These are phyloP conservation scores for Cicer arietinum DNA, from an alignment of 306 rosid species.

Conservation along the genomic window DNA sequence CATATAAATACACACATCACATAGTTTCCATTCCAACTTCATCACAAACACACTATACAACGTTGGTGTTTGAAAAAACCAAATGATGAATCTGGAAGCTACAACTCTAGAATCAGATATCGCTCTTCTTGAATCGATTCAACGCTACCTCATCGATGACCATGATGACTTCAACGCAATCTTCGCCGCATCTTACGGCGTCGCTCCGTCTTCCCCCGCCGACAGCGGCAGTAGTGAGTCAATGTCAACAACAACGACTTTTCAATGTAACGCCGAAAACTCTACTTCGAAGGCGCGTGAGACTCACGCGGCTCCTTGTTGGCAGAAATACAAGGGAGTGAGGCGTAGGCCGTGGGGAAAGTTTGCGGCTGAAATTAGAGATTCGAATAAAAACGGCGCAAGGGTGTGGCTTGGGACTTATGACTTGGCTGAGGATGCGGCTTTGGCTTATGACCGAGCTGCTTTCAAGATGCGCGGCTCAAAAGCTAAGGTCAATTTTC, in stretches of 20 bases:
- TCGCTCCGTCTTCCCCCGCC: background rate
- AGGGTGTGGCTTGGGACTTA: slow-evolving; percentile 75
- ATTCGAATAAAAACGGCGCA: slow-evolving; percentile 52
- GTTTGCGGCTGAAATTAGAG: slow-evolving; percentile 65
- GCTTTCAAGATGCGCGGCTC: slow-evolving; percentile 65
- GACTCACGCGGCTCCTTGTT: background rate
- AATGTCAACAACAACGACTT: background rate
- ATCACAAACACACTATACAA: background rate
- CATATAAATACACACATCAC: background rate
- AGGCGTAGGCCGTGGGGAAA: slow-evolving; percentile 76
- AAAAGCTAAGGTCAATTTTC: slow-evolving; percentile 70
- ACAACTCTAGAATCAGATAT: slow-evolving; percentile 26
- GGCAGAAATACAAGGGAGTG: slow-evolving; percentile 57
- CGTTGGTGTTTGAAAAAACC: background rate
- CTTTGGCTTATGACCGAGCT: slow-evolving; percentile 66
- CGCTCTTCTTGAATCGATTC: slow-evolving; percentile 44
- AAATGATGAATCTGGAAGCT: background rate
- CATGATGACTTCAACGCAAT: slow-evolving; percentile 9
- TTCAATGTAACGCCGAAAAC: background rate
- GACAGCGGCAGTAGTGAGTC: background rate
- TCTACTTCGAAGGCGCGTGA: background rate
- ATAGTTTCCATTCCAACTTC: no score
- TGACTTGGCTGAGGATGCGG: slow-evolving; percentile 58
- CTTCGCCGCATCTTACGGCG: slow-evolving; percentile 6
- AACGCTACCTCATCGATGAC: slow-evolving; percentile 35